Evolutionary conservation across 2,329 filamentous ascomycete genomes (phyloP), one percentile per base, ranked within the genome.

Genomic region (Aureobasidium sp.): DNA sequence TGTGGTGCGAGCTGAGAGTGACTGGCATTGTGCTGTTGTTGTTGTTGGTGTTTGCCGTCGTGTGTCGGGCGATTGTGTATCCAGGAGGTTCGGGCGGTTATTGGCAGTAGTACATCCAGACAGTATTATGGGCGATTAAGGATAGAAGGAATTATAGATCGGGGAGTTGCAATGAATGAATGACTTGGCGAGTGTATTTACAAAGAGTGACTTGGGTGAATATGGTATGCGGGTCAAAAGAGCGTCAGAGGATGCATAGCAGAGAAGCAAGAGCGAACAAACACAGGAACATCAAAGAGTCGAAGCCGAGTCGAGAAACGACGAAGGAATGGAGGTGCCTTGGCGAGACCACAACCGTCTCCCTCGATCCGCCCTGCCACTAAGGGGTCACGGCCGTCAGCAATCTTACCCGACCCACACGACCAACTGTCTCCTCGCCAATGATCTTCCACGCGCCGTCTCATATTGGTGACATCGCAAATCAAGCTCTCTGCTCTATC

Each of bases 121-220:
- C 37, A 47, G 25, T 44, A 45, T 61, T 54, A 37, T 61, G 48
- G 60, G 30, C 44, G 44, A 54, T 54, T 54, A 41, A n/a, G 15
- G 50, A 39, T 32, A 27, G 50, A 32, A 36, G 50, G 27, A 10
- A 59, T 53, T 44, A 39, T 36, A 61, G 30, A 30, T 42, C n/a
- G 47, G 37, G 47, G 21, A 59, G 16, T 7, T 7, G 27, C 21
- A n/a, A n/a, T n/a, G n/a, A 49, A 55, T 15, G 49, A 53, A 44
- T 48, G 49, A 41, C 29, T 57, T 48, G 44, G 49, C 42, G 52
- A 48, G 27, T 30, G 39, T 67, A 66, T 68, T 59, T 67, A 66
- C 64, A 67, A 66, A 42, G 66, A 68, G 60, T 60, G 66, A 67
- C 65, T 67, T 59, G 25, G 62, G 66, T 67, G 34, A 66, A 47